Evolutionary conservation across 139 green algal genomes (phyloP).

Genomic region (Chlorella sorokiniana): DNA sequence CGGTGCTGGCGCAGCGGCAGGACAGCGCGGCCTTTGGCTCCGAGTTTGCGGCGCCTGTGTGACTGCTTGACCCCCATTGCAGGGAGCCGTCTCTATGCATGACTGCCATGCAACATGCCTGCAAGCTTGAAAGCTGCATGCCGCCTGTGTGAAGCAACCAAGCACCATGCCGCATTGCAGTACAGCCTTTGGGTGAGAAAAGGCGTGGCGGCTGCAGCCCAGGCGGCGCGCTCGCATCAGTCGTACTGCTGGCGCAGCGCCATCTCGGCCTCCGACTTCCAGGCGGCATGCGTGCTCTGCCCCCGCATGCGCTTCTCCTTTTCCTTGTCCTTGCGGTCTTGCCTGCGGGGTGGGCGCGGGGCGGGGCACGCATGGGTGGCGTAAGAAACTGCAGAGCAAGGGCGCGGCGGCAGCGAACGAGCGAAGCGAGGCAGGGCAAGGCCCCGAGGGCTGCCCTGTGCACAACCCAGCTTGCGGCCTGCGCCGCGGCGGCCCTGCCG

Average conservation of each 20-base stretch:
- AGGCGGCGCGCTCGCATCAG: conserved; percentile 28
- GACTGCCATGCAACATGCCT: neutral
- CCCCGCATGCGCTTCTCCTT: conserved; percentile 82
- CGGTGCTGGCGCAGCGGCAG: neutral
- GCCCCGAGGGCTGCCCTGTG: no score
- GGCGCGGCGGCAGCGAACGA: no score
- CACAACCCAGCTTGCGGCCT: no score
- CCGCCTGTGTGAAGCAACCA: neutral
- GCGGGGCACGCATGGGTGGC: neutral
- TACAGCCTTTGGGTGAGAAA: neutral
- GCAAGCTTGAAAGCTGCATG: neutral
- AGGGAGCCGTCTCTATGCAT: neutral
- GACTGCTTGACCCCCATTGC: neutral
- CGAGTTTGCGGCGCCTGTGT: neutral
- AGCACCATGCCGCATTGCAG: neutral
- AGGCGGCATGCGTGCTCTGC: conserved; percentile 71
- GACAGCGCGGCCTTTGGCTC: conserved; percentile 21
- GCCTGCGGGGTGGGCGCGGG: neutral
- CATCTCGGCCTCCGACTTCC: conserved; percentile 95
- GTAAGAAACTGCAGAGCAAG: neutral
- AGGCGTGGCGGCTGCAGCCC: neutral
- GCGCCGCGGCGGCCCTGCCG: no score
- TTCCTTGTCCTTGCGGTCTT: conserved; percentile 89
- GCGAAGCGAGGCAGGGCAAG: no score
- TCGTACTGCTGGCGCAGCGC: conserved; percentile 86